Evolutionary conservation across 2,329 filamentous ascomycete species (phyloP), one percentile per base, ranked within the genome.

Genomic region (Hypomyces rosellus): DNA sequence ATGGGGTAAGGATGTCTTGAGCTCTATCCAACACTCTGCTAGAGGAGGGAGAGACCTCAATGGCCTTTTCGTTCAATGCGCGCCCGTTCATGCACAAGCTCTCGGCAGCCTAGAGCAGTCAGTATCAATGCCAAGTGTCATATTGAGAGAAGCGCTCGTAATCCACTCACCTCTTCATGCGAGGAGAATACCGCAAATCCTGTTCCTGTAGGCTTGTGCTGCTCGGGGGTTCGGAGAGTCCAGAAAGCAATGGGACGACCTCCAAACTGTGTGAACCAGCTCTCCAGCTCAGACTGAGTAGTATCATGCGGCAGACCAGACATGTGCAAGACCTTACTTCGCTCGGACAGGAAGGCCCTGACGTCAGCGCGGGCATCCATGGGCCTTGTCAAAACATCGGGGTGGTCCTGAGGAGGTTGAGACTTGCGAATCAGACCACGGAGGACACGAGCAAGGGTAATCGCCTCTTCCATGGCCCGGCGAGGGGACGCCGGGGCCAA

Each of bases 81-180:
- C 93, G 89, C 49, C 93, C 93, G 64, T 99, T 99, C 93, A 99
- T 99, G 75, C 93, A 97, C 53, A 99, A 80, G 69, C 89, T 95
- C 70, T 99, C 93, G 45, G 93, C 93, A 61, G 93, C 93, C 92
- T 96, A 45, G 3, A 18, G 34, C 12, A 16, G 42, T 54, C 39
- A 54, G 52, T 34, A 52, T 11, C 25, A 30, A 30, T 30, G 25
- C 25, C 25, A 30, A 30, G 25, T 30, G 25, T 30, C 25, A 4
- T 30, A 30, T 30, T 30, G 25, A 30, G 25, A 30, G 9, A 30
- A 30, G 25, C 25, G 25, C 25, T 30, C 25, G 25, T 30, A 30
- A 30, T 30, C 25, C 51, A 76, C 84, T 74, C 75, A 96, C 91
- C 85, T 99, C 93, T 77, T 99, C 93, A 66, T 99, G 93, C 43